Evolutionary conservation across 768 basidiomycete species (phyloP), one percentile per base, ranked within the genome.

Genomic region (Serendipita sp.): DNA sequence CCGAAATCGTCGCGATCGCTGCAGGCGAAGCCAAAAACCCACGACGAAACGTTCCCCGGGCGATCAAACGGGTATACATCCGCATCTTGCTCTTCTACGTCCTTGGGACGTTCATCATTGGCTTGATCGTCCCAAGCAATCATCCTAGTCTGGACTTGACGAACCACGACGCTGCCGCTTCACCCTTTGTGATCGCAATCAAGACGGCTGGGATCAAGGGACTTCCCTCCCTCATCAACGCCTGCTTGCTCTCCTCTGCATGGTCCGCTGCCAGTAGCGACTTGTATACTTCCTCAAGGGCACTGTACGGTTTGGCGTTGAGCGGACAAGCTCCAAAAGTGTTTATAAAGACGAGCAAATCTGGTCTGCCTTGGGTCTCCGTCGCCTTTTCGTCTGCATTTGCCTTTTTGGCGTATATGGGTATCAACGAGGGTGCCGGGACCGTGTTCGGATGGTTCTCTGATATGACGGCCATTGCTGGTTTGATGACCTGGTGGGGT

Each of bases 1-100:
- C 91, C 3, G 94, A 97, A 73, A 92, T 95, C 70, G 91, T 95
- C 45, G 91, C 89, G 3, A 69, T 70, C 68, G 88, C 90, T 65
- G 89, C 89, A 29, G 90, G 86, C n/a, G 91, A 91, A 72, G 86
- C 90, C 0, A 91, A 87, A 74, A 94, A 94, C 74, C 92, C 92
- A 66, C 65, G 88, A 29, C 79, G 78, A 44, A 83, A 81, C 70
- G 74, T 86, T 23, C 85, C 85, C 3, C 78, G 78, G 68, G 86
- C 87, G 0, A 87, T 89, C 70, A 80, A 76, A 65, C 78, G 81
- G 13, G 83, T 86, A 43, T 87, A 84, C 73, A 75, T 83, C 67
- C 80, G 92, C 68, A 92, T 97, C 69, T 78, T 92, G 15, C 75
- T 96, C 31, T 96, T 90, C 74, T 74, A 76, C 65, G 72, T 75